Evolutionary conservation across 1,284 basidiomycete species (phyloP), one percentile per base, ranked within the genome.

Genomic region (Boletus smithii): DNA sequence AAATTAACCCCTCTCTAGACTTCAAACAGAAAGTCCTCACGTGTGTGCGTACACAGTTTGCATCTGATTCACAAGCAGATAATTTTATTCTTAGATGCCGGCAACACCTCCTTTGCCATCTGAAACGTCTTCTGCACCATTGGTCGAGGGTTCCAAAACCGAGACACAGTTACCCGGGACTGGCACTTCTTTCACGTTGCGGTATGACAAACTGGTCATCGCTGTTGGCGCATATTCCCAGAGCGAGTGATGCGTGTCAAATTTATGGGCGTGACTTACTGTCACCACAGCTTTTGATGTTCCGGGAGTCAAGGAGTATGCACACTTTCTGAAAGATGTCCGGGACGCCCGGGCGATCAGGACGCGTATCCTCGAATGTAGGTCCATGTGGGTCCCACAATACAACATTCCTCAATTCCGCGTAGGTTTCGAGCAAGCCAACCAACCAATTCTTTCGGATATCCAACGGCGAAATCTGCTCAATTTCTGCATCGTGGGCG

Each of bases 201-300:
- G 67, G 42, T 92, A 87, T 60, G 91, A 95, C 68, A 89, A 88
- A 64, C 76, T 95, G 6, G 80, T 95, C 37, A 81, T 95, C 44
- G 81, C 88, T 2, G 88, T 91, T 1, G 92, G 92, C 1, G 83
- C 85, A 43, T 93, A 94, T 66, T 83, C 80, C 2, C 89, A 91
- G 59, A 93, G 84, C 83, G 49, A 69, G 77, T 42, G 4, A 67
- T 29, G 8, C 8, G 14, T 34, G 13, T 42, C 38, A 20, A 6
- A 3, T 48, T 22, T 10, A 23, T 23, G 10, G 13, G 20, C 22
- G 4, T 40, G 11, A 41, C 48, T 53, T 13, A 53, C 11, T 30
- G 23, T 38, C 44, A 49, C 18, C 24, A 33, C 54, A 84, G 83
- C 83, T 5, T 87, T 84, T 63, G 67, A 74, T 53, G 72, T 83